Base-by-base conservation (phyloP, 1,284 basidiomycete species). In the Pisolithus thermaeus region DNA sequence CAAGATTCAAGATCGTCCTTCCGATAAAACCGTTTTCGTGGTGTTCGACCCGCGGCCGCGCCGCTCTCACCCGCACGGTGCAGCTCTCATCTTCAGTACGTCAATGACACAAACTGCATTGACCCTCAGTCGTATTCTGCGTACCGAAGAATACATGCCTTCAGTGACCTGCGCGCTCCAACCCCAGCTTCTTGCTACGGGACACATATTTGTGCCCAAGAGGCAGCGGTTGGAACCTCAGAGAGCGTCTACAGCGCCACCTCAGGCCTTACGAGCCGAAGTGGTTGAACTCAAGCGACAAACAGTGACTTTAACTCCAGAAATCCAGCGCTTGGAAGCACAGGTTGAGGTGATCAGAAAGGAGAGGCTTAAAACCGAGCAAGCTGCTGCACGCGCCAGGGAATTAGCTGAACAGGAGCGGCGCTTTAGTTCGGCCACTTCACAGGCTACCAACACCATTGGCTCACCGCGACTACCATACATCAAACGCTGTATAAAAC, bases 11-110 rank as follows among this genome's bases (percentile, higher is more conserved):
- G 59, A 66, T 20, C 40, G 59, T 7, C 52, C 57, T 3, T 57
- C 49, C 28, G 59, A 65, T 16, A 52, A 48, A 16, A 51, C 57
- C 5, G 61, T 80, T 14, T 84, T 79, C 56, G 71, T 78, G 43
- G 66, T 84, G 42, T 84, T 85, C 55, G 83, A 87, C 62, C 81
- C 81, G 1, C 84, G 85, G 59, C 71, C 79, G 16, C 75, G 82
- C 16, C 71, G 74, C 0, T 70, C 71, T 20, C 76, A 84, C 57
- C 78, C 79, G 0, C 57, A 70, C 27, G 82, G 83, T 12, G 76
- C 83, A 3, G 81, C 77, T 0, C 72, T 84, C 52, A 75, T 76
- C 40, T 70, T 85, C 44, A 67, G 61, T 43, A 61, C 63, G 3
- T 78, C 74, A 12, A 53, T 75, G 7, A 65, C 72, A 11, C 61